Evolutionary conservation across 768 basidiomycete species (phyloP).

Genomic region (Tulasnella sp.): DNA sequence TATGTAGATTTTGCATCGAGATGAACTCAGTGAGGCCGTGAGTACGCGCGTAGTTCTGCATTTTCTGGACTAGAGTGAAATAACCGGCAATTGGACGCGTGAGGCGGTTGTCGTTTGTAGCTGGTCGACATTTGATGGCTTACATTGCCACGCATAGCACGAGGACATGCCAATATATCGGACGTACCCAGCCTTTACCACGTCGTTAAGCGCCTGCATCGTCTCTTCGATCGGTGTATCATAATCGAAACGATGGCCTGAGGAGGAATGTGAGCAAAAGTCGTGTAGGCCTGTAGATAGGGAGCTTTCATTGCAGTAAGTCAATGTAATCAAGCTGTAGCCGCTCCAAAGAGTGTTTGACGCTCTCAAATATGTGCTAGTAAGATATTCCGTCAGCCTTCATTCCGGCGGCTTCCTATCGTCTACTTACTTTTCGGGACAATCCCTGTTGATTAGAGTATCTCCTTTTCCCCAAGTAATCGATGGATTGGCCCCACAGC

Average conservation of each 20-base stretch:
- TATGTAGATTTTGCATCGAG: constrained; percentile 19
- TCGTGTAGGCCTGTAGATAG: background rate
- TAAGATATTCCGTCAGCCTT: background rate
- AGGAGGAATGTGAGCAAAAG: background rate
- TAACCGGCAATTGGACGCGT: background rate
- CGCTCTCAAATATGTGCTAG: constrained; percentile 49
- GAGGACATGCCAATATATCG: constrained; percentile 46
- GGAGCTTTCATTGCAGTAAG: constrained; percentile 41
- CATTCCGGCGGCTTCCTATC: background rate
- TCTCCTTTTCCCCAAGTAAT: constrained; percentile 28
- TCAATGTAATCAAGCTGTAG: constrained; percentile 49
- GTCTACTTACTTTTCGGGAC: constrained; percentile 19
- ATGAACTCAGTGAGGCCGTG: constrained; percentile 14
- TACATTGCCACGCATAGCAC: constrained; percentile 38
- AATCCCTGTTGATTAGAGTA: constrained; percentile 34
- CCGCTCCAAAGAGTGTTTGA: constrained; percentile 42
- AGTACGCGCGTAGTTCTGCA: background rate
- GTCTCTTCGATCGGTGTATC: constrained; percentile 45
- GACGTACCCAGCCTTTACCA: constrained; percentile 48
- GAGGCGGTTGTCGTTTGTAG: background rate
- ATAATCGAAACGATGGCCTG: constrained; percentile 40
- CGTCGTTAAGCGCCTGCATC: constrained; percentile 52
- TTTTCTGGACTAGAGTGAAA: constrained; percentile 17
- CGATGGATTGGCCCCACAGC: constrained; percentile 4
- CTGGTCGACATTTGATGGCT: constrained; percentile 30